Evolutionary conservation across 2,329 filamentous ascomycete species (phyloP), one percentile per base, ranked within the genome.

Genomic region (Diaporthe destruens): DNA sequence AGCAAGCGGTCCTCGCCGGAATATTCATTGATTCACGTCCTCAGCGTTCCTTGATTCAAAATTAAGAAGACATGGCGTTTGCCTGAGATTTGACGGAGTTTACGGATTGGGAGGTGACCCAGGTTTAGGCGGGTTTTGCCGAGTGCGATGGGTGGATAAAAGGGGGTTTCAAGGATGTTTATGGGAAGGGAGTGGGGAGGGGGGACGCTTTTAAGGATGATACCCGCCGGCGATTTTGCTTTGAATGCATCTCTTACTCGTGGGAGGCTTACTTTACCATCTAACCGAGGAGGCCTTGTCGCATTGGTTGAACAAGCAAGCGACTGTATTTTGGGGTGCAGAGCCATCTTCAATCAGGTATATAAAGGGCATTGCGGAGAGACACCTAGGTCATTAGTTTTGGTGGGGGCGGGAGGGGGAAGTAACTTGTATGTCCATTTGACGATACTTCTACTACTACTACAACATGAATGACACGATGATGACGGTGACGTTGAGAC

Each of bases 181-280:
- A 65, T 36, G 61, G 61, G 29, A 53, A 65, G 61, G 44, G 8
- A 47, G 39, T 36, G 56, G 51, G 29, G 20, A 39, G 20, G 29
- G 66, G 25, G 53, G 54, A 55, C 71, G 71, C 34, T 70, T 67
- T 63, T 49, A 74, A 67, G 70, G 72, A 72, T 74, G 72, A 74
- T 74, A 74, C 72, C 72, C 72, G 72, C 71, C 56, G 56, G 71
- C 71, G 66, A 65, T 29, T 66, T 74, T 61, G 54, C 54, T 71
- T 65, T 67, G 68, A 57, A 51, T 44, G 71, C 68, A 59, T 66
- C 47, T 71, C 39, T 49, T 71, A 32, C 66, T 39, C 53, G 23
- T 23, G 54, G 54, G 25, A 47, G 36, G 32, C 42, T 42, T 54
- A 44, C 42, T 53, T 53, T 42, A 23, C 12, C 49, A 44, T 54